Evolutionary conservation across 805 yeast genomes (phyloP).

Genomic region (Scheffersomyces ergatensis): DNA sequence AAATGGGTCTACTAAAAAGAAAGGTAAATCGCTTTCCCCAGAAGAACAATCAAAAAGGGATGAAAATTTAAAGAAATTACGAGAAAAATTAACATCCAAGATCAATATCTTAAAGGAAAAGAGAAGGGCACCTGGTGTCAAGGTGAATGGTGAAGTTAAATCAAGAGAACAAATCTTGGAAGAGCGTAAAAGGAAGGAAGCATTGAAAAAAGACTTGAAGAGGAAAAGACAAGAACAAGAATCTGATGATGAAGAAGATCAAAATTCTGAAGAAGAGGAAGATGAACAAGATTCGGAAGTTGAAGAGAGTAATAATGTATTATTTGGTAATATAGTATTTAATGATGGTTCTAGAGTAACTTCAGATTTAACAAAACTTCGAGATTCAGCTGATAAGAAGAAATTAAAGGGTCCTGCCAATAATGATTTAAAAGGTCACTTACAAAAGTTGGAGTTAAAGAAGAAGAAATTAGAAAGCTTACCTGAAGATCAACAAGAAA

Average conservation of each 20-base stretch:
- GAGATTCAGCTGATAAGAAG: slow-evolving; percentile 45
- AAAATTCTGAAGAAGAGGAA: slow-evolving; percentile 29
- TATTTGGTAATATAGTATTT: slow-evolving; percentile 81
- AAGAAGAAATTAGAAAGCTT: slow-evolving; percentile 59
- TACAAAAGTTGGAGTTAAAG: slow-evolving; percentile 70
- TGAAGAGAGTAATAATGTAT: slow-evolving; percentile 39
- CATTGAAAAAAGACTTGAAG: slow-evolving; percentile 43
- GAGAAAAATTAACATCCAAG: slow-evolving; percentile 75
- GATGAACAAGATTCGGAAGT: slow-evolving; percentile 29
- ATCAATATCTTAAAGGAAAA: slow-evolving; percentile 68
- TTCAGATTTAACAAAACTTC: slow-evolving; percentile 59
- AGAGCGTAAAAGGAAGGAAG: slow-evolving; percentile 54
- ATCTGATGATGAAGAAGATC: slow-evolving; percentile 42
- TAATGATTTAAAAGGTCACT: slow-evolving; percentile 80
- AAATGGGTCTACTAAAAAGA: slow-evolving; percentile 6
- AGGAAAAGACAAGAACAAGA: slow-evolving; percentile 32
- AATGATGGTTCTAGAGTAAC: slow-evolving; percentile 78
- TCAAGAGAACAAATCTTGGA: slow-evolving; percentile 79
- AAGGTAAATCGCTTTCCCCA: slow-evolving; percentile 31
- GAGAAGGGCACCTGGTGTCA: slow-evolving; percentile 91
- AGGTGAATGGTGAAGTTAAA: slow-evolving; percentile 74
- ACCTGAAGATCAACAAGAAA: slow-evolving; percentile 59
- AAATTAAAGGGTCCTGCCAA: slow-evolving; percentile 82
- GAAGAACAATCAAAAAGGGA: slow-evolving; percentile 51
- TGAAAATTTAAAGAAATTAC: slow-evolving; percentile 61